Percentiles rank a stretch among this genome's conserved stretches.
These are phyloP conservation scores for Tylopilus orsonianus DNA, from an alignment of 1,284 basidiomycete species.

Conservation along the genomic window DNA sequence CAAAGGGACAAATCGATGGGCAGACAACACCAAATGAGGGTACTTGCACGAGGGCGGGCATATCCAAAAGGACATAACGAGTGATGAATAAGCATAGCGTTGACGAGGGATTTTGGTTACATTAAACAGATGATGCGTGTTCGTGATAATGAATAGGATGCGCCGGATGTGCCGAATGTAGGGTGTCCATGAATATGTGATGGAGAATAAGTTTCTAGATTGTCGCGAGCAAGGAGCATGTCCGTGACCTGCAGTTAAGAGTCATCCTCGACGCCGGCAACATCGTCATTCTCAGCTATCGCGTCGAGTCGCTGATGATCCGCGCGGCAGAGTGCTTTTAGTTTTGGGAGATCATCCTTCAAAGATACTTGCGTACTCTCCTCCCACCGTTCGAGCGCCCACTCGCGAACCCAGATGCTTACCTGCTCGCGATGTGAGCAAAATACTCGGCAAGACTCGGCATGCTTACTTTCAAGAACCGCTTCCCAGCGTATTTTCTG, in stretches of 20 bases:
- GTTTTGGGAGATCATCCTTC: slow-evolving; percentile 46
- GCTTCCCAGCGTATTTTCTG: slow-evolving; percentile 83
- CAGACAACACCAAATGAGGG: slow-evolving; percentile 19
- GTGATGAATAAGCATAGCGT: slow-evolving; percentile 14
- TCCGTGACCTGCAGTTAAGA: slow-evolving; percentile 19
- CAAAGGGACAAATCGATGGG: not conserved
- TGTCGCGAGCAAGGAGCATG: slow-evolving; percentile 5
- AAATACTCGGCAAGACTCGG: not conserved
- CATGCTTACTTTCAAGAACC: slow-evolving; percentile 73
- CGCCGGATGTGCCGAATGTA: slow-evolving; percentile 22
- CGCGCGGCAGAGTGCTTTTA: slow-evolving; percentile 54
- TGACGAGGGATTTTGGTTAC: slow-evolving; percentile 30
- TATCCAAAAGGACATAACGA: slow-evolving; percentile 25
- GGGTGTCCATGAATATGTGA: slow-evolving; percentile 33
- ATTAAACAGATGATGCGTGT: slow-evolving; percentile 34
- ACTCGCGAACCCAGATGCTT: slow-evolving; percentile 59
- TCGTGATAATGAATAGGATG: slow-evolving; percentile 28
- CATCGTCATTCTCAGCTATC: slow-evolving; percentile 18
- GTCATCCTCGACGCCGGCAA: slow-evolving; percentile 17
- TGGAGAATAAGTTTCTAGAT: slow-evolving; percentile 23
- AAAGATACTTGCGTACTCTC: slow-evolving; percentile 55
- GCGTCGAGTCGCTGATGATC: slow-evolving; percentile 34
- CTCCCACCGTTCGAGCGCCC: slow-evolving; percentile 62
- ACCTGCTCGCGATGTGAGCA: slow-evolving; percentile 39
- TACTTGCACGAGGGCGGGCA: slow-evolving; percentile 10